These are phyloP conservation scores for Bipolaris bicolor DNA, from an alignment of 2,329 filamentous ascomycete genomes.

Conservation along the genomic window DNA sequence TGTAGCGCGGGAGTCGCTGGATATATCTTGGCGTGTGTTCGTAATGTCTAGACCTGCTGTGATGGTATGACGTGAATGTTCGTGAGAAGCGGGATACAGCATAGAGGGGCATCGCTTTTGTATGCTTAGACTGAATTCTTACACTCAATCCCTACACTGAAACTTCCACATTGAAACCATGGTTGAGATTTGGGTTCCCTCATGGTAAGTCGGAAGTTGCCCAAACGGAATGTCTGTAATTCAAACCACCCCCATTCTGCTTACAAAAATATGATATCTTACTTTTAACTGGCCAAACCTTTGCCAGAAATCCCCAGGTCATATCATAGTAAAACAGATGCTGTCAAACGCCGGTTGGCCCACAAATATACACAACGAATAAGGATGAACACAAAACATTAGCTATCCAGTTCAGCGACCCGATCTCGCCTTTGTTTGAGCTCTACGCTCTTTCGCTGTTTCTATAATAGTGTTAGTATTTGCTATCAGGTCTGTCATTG, in stretches of 20 bases:
- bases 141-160: not conserved
- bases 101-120: no score
- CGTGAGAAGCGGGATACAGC: no score
- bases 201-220: not conserved
- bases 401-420: constrained; percentile 28
- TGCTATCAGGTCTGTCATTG: not conserved
- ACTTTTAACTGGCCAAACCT: constrained; percentile 12
- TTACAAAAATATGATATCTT: constrained; percentile 8
- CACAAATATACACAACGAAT: constrained; percentile 30
- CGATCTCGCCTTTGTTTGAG: constrained; percentile 37
- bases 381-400: constrained; percentile 17
- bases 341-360: constrained; percentile 24
- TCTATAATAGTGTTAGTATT: constrained; percentile 24
- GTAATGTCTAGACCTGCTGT: no score
- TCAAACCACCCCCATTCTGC: not conserved
- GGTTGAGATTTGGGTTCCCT: not conserved
- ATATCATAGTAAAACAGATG: constrained; percentile 1
- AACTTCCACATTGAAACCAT: not conserved
- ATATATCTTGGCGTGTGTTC: no score
- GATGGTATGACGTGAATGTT: no score
- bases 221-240: not conserved
- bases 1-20: no score
- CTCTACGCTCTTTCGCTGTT: constrained; percentile 35
- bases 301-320: not conserved
- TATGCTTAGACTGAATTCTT: not conserved